Percentiles rank a stretch among this genome's conserved stretches.
Conservation (phyloP, 108 stramenopile species). For the Asterionellopsis glacialis region DNA sequence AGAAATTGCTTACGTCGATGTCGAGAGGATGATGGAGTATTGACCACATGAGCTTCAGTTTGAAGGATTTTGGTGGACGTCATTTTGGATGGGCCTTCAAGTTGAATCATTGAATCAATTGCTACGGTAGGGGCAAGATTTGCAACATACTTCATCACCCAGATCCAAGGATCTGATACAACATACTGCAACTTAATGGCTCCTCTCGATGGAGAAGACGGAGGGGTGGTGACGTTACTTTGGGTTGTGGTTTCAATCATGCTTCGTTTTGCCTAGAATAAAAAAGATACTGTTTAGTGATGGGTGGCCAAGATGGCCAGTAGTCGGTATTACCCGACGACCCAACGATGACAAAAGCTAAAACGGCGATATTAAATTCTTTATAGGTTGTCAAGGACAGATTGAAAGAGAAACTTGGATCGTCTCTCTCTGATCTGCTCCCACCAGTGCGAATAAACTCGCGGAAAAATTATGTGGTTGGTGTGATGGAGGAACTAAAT, state of each 20-base stretch:
- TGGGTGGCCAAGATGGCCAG: neutral
- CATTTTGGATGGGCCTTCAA: constrained; percentile 8
- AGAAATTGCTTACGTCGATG: constrained; percentile 13
- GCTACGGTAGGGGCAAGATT: neutral
- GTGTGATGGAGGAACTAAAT: too few species aligned
- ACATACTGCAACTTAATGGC: neutral
- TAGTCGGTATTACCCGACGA: too few species aligned
- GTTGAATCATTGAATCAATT: constrained; percentile 8
- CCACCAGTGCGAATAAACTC: too few species aligned
- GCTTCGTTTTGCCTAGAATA: neutral
- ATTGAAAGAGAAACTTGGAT: too few species aligned
- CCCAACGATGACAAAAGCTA: too few species aligned
- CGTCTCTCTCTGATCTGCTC: too few species aligned
- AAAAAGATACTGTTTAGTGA: neutral
- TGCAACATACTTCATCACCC: constrained; percentile 22
- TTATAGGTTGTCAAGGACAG: too few species aligned
- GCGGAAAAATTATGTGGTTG: too few species aligned
- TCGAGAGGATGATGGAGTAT: constrained; percentile 8
- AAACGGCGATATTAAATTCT: too few species aligned
- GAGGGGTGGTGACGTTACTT: neutral
- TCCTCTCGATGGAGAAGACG: neutral
- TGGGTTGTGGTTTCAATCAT: neutral
- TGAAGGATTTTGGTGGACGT: constrained; percentile 6
- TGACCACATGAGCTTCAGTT: neutral
- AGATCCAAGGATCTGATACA: constrained; percentile 20